Percentiles rank a stretch among this genome's conserved stretches.
Conservation (phyloP, 2,329 filamentous ascomycete species). For the Trichoderma koningii region DNA sequence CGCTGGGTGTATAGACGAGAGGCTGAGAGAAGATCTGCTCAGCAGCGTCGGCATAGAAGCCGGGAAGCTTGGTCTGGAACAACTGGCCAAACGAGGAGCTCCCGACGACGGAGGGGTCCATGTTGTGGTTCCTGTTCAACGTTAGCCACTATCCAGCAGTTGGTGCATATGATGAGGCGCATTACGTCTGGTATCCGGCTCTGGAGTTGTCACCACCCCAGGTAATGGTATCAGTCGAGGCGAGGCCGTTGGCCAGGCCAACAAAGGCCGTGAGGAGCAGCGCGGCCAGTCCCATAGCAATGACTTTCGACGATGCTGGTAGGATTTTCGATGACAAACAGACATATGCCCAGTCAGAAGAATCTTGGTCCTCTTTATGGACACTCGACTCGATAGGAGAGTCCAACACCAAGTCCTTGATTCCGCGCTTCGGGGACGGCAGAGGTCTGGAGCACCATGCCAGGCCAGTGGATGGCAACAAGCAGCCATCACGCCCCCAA, state of each 20-base stretch:
- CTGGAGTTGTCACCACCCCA: slow-evolving; percentile 61
- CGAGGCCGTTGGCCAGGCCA: slow-evolving; percentile 42
- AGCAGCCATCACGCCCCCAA: background rate
- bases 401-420: background rate
- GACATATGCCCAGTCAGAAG: background rate
- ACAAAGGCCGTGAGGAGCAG: slow-evolving; percentile 40
- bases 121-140: slow-evolving; percentile 58
- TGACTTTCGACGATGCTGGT: background rate
- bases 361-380: background rate
- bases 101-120: slow-evolving; percentile 60
- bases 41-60: slow-evolving; percentile 50
- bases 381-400: background rate
- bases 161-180: background rate
- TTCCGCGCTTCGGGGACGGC: background rate
- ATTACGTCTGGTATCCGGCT: slow-evolving; percentile 55
- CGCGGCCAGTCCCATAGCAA: slow-evolving; percentile 35
- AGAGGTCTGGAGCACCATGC: slow-evolving; percentile 1
- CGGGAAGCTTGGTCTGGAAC: slow-evolving; percentile 55
- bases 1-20: slow-evolving; percentile 51
- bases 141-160: background rate
- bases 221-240: slow-evolving; percentile 58
- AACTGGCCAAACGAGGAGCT: slow-evolving; percentile 58
- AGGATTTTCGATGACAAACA: background rate
- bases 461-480: background rate
- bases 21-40: slow-evolving; percentile 59